These are phyloP conservation scores for Phytophthora fragariae DNA, from an alignment of 352 stramenopile genomes.

Conservation along the genomic window DNA sequence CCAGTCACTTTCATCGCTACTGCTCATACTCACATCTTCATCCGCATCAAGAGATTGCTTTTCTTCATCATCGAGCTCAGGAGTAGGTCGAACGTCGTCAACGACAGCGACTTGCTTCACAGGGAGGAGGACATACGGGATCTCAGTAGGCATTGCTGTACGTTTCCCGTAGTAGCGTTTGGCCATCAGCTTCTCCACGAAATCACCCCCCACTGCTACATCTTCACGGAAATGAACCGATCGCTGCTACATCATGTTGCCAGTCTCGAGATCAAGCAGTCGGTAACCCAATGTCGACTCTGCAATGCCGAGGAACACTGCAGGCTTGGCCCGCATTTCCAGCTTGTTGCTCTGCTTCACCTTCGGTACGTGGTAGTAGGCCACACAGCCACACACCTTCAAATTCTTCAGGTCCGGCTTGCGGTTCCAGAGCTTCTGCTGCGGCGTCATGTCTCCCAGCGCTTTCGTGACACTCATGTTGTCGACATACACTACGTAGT, in stretches of 20 bases:
- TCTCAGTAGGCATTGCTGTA: background rate
- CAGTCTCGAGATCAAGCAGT: conserved; percentile 9
- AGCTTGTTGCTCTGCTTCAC: background rate
- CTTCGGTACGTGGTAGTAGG: conserved; percentile 10
- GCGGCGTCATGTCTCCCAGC: conserved; percentile 4
- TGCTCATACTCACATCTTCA: too few relatives aligned
- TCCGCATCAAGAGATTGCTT: too few relatives aligned
- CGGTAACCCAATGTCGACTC: conserved; percentile 7
- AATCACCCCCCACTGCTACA: conserved; percentile 1
- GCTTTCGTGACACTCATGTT: conserved; percentile 18
- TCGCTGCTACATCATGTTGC: conserved; percentile 5
- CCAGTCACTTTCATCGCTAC: too few relatives aligned
- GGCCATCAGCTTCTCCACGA: conserved; percentile 1
- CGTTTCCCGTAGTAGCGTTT: conserved; percentile 6
- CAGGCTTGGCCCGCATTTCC: conserved; percentile 1
- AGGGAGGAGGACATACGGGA: conserved; percentile 8
- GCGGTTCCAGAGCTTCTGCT: conserved; percentile 3
- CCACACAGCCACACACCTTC: conserved; percentile 16
- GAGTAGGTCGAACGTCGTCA: too few relatives aligned
- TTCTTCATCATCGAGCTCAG: background rate
- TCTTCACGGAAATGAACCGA: conserved; percentile 19
- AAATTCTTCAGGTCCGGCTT: conserved; percentile 16
- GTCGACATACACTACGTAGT: background rate
- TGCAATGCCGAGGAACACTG: conserved; percentile 13
- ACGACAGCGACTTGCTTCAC: conserved; percentile 7